Base-by-base conservation (phyloP, 2,329 filamentous ascomycete species). In the Penicillium sp. region DNA sequence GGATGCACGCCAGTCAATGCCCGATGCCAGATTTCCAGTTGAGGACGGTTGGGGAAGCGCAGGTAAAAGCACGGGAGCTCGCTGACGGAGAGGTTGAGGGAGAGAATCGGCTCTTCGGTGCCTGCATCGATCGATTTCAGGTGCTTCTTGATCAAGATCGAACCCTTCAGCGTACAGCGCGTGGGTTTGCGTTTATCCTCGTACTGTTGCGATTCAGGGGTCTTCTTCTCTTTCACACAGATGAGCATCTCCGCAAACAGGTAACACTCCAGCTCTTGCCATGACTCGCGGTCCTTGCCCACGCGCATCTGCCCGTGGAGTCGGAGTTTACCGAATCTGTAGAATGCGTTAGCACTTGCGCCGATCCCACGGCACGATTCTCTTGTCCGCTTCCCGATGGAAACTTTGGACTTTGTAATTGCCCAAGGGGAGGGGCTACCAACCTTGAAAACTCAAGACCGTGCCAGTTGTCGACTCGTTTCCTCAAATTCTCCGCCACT, bases 161-260 rank as follows among this genome's bases (percentile, higher is more conserved):
- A 97, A 13, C 93, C 93, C 72, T 98, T 98, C 37, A 98, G 76
- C 0, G 90, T 95, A 74, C 86, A 96, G 54, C 88, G 82, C 3
- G 83, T 82, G 8, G 80, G 75, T 66, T 85, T 90, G 47, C 79
- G 78, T 24, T 77, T 78, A 1, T 74, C 74, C n/a, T 80, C 85
- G 80, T 87, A 90, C 55, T 87, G 76, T 52, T 61, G 66, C 40
- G 68, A 60, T 35, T 75, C 57, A 8, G 75, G 66, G 7, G 77
- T 70, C 73, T 90, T 95, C 79, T 96, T 97, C 72, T 97, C 93
- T 71, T 97, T 98, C 52, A 98, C 90, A 65, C 93, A 98, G 56
- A 98, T 98, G 60, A 98, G 85, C 93, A 98, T 98, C 73, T 98
- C 93, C 4, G 86, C 88, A 65, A 98, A 98, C 28, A 98, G 79